Percentiles rank a stretch among this genome's conserved stretches.
Conservation (phyloP, 2,329 filamentous ascomycete genomes). For the Aspergillus sp. region DNA sequence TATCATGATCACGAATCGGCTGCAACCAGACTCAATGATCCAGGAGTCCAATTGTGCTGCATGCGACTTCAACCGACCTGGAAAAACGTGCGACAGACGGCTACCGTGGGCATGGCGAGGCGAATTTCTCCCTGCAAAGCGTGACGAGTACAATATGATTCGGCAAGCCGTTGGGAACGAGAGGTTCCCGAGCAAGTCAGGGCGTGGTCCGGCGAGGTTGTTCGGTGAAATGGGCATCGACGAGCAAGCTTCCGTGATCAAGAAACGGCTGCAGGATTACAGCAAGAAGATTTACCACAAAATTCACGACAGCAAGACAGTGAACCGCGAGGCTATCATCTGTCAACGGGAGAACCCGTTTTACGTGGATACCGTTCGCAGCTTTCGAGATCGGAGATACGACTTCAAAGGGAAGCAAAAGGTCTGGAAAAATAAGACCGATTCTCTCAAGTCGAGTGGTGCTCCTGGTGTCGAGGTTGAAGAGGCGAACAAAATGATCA, state of each 20-base stretch:
- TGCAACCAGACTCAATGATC: slow-evolving; percentile 99
- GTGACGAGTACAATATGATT: slow-evolving; percentile 99
- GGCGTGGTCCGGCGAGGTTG: slow-evolving; percentile 58
- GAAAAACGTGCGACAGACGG: slow-evolving; percentile 91
- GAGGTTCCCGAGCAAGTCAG: slow-evolving; percentile 70
- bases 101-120: slow-evolving; percentile 98
- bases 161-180: slow-evolving; percentile 84
- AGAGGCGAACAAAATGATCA: slow-evolving; percentile 96
- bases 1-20: slow-evolving; percentile 97
- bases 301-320: slow-evolving; percentile 88
- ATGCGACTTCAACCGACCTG: slow-evolving; percentile 95
- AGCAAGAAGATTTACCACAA: slow-evolving; percentile 99
- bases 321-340: slow-evolving; percentile 91
- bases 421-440: slow-evolving; percentile 95
- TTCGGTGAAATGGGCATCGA: slow-evolving; percentile 75
- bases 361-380: slow-evolving; percentile 90
- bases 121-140: slow-evolving; percentile 89
- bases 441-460: slow-evolving; percentile 71
- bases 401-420: slow-evolving; percentile 98
- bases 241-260: slow-evolving; percentile 70
- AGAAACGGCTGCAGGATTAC: slow-evolving; percentile 83
- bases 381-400: slow-evolving; percentile 93
- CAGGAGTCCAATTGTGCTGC: slow-evolving; percentile 91
- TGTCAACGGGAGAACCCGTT: slow-evolving; percentile 97
- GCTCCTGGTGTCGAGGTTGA: slow-evolving; percentile 71